These are phyloP conservation scores for Ceratobasidium sp. DNA, from an alignment of 1,284 basidiomycete species.

Conservation along the genomic window DNA sequence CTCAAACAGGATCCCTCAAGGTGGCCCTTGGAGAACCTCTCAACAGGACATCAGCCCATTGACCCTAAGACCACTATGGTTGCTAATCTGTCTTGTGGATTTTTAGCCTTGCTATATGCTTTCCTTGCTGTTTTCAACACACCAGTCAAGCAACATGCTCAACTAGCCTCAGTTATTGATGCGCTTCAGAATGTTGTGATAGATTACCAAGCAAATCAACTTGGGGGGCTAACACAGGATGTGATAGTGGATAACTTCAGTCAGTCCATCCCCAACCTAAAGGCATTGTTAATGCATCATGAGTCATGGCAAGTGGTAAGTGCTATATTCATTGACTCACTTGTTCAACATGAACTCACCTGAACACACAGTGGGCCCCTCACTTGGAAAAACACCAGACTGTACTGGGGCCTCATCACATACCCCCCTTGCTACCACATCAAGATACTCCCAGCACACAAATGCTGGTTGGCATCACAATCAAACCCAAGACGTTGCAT, in stretches of 20 bases:
- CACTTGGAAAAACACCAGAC: no score
- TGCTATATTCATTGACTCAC: no score
- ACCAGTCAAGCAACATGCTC: not conserved
- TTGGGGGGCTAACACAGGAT: not conserved
- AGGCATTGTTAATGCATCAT: not conserved
- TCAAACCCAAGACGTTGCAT: not conserved
- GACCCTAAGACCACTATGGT: not conserved
- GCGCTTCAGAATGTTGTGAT: not conserved
- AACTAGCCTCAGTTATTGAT: not conserved
- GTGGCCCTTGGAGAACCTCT: not conserved
- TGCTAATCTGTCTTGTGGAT: slow-evolving; percentile 1
- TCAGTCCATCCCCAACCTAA: not conserved
- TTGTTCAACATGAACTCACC: no score
- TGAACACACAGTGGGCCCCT: no score
- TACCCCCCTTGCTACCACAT: no score
- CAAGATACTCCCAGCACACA: no score
- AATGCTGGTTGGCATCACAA: no score
- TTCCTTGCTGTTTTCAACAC: not conserved
- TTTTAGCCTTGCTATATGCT: slow-evolving; percentile 3
- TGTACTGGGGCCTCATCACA: no score
- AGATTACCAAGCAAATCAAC: not conserved
- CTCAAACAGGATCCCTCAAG: no score
- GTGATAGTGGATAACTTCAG: not conserved
- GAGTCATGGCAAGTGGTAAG: not conserved
- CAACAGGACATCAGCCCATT: slow-evolving; percentile 1